A percentile compares a stretch with the other conserved stretches of the same genome.
Conservation (phyloP, 2,329 filamentous ascomycete genomes). For the Aureobasidium musti region DNA sequence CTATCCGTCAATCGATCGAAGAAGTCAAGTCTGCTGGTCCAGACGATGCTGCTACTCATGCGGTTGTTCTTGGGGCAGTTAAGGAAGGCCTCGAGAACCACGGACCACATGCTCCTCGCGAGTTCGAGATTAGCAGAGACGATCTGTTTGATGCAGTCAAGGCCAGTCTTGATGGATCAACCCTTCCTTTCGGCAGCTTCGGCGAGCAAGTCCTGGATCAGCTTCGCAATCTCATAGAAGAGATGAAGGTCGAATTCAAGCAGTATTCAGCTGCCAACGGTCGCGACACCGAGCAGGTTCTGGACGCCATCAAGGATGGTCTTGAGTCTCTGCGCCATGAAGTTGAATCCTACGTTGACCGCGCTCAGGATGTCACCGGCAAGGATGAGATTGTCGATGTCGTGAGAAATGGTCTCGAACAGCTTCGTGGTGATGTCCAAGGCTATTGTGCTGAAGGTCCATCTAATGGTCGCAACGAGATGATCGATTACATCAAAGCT, state of each 20-base stretch:
- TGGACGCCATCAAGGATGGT: constrained; percentile 85
- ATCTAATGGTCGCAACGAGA: constrained; percentile 47
- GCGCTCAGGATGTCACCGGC: constrained; percentile 65
- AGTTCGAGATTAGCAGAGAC: constrained; percentile 53
- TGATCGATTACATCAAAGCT: constrained; percentile 54
- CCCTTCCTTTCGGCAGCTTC: constrained; percentile 54
- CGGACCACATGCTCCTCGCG: constrained; percentile 44
- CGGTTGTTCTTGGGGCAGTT: constrained; percentile 60
- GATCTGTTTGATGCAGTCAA: constrained; percentile 62
- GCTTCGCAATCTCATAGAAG: constrained; percentile 60
- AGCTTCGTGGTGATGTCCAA: constrained; percentile 63
- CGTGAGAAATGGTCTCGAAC: constrained; percentile 64
- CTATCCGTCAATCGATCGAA: constrained; percentile 82
- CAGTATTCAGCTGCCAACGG: constrained; percentile 78
- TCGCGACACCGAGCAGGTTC: constrained; percentile 80
- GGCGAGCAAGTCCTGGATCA: constrained; percentile 62
- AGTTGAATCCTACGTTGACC: constrained; percentile 79
- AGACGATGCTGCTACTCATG: constrained; percentile 53
- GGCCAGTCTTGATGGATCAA: constrained; percentile 57
- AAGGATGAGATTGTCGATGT: constrained; percentile 78
- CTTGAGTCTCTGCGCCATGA: constrained; percentile 77
- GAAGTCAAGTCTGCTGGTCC: constrained; percentile 65
- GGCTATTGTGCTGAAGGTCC: constrained; percentile 51
- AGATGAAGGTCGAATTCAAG: constrained; percentile 68
- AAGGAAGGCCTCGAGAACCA: constrained; percentile 59